Conservation (phyloP, 257 asterid species). For the Solanum chilense region DNA sequence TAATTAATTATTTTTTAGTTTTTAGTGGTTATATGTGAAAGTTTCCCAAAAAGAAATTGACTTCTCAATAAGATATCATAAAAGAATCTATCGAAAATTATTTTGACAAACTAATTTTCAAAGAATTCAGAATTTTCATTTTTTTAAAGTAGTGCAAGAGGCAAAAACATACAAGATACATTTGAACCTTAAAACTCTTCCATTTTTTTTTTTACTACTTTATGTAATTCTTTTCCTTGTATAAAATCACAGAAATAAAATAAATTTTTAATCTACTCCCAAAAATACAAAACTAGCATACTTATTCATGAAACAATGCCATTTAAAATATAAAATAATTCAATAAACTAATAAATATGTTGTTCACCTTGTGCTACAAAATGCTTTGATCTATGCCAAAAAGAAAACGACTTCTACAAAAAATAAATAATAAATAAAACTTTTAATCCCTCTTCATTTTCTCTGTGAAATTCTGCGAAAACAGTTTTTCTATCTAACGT, state of each 20-base stretch:
- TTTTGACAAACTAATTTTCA: neutral
- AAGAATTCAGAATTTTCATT: neutral
- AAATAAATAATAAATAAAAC: no score
- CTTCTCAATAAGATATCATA: neutral
- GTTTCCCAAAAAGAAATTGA: no score
- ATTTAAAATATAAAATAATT: neutral
- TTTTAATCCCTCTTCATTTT: neutral
- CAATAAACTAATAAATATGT: neutral
- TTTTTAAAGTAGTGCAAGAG: neutral
- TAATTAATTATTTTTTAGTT: no score
- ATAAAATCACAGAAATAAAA: neutral
- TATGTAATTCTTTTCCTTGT: neutral
- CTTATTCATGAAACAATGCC: neutral
- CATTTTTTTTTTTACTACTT: neutral
- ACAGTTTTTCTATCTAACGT: neutral
- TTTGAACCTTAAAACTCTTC: neutral
- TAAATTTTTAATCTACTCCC: neutral
- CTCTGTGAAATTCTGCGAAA: neutral
- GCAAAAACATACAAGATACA: neutral
- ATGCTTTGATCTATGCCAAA: neutral
- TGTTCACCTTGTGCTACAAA: neutral
- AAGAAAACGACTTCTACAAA: neutral
- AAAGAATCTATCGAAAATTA: no score
- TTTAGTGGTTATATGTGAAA: no score
- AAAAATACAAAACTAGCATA: neutral